Conservation (phyloP, 371 early-diverging fungal genomes). For the Mucor irregularis region DNA sequence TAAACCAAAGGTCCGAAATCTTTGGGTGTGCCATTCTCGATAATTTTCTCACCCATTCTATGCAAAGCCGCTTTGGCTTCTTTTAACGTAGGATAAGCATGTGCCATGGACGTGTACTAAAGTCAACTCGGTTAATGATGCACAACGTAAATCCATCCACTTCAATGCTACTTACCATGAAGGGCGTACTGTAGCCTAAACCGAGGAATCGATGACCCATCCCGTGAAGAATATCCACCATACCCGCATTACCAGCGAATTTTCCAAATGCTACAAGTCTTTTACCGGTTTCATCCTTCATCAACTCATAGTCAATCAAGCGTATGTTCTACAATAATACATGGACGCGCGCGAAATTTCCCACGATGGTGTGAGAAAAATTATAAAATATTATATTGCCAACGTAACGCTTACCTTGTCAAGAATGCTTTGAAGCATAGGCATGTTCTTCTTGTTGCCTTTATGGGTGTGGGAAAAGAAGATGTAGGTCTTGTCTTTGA, state of each 20-base stretch:
- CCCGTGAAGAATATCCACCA: conserved; percentile 92
- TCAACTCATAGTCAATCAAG: conserved; percentile 94
- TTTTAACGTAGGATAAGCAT: conserved; percentile 80
- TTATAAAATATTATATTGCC: neutral
- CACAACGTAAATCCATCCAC: too few relatives aligned
- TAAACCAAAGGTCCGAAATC: conserved; percentile 90
- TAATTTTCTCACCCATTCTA: conserved; percentile 78
- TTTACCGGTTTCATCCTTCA: conserved; percentile 75
- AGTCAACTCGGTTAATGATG: neutral
- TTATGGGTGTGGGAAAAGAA: conserved; percentile 98
- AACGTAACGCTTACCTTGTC: conserved; percentile 85
- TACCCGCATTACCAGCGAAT: conserved; percentile 97
- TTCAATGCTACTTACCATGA: too few relatives aligned
- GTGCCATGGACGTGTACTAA: conserved; percentile 82
- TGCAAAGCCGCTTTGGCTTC: conserved; percentile 78
- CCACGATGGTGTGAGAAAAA: conserved; percentile 24
- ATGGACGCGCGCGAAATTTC: too few relatives aligned
- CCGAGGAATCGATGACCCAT: conserved; percentile 91
- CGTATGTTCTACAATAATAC: conserved; percentile 85
- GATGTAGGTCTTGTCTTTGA: conserved; percentile 88
- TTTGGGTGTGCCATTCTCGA: conserved; percentile 83
- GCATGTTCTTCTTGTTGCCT: conserved; percentile 93
- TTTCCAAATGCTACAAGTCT: conserved; percentile 92
- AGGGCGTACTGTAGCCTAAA: conserved; percentile 91
- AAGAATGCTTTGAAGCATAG: conserved; percentile 81